Conservation (phyloP, 805 yeast species). For the Sugiyamaella qingdaonensis region DNA sequence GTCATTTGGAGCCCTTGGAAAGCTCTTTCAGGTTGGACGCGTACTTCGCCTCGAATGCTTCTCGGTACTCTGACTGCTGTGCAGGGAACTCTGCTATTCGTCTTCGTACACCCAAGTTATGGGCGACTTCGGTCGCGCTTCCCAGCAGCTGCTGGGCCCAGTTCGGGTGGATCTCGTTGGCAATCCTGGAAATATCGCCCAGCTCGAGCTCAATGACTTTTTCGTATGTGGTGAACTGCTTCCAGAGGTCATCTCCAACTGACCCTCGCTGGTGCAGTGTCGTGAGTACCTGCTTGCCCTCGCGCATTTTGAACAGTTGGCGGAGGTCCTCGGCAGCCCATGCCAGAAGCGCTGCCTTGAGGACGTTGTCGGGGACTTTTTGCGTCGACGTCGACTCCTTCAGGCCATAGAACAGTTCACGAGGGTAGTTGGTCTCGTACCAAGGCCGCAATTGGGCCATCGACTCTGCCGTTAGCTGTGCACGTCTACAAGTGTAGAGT, state of each 20-base stretch:
- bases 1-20: neutral
- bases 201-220: slow-evolving; percentile 80
- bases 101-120: slow-evolving; percentile 86
- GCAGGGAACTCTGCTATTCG: slow-evolving; percentile 42
- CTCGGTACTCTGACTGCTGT: slow-evolving; percentile 22
- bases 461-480: slow-evolving; percentile 16
- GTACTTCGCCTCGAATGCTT: slow-evolving; percentile 17
- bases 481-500: no score
- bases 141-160: slow-evolving; percentile 79
- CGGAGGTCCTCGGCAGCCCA: slow-evolving; percentile 87
- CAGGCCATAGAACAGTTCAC: slow-evolving; percentile 59
- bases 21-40: slow-evolving; percentile 16
- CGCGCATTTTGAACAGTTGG: slow-evolving; percentile 77
- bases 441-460: slow-evolving; percentile 63
- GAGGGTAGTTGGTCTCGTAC: slow-evolving; percentile 60
- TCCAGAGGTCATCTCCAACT: slow-evolving; percentile 84
- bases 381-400: slow-evolving; percentile 42
- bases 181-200: slow-evolving; percentile 68
- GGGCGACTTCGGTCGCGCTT: slow-evolving; percentile 81
- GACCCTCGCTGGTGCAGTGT: slow-evolving; percentile 80
- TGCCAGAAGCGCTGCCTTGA: slow-evolving; percentile 62
- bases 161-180: slow-evolving; percentile 66
- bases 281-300: slow-evolving; percentile 64
- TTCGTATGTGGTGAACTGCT: slow-evolving; percentile 70
- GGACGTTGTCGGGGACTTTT: slow-evolving; percentile 70